Evolutionary conservation across 2,329 filamentous ascomycete species (phyloP).

Genomic region (Botrytis cinerea): DNA sequence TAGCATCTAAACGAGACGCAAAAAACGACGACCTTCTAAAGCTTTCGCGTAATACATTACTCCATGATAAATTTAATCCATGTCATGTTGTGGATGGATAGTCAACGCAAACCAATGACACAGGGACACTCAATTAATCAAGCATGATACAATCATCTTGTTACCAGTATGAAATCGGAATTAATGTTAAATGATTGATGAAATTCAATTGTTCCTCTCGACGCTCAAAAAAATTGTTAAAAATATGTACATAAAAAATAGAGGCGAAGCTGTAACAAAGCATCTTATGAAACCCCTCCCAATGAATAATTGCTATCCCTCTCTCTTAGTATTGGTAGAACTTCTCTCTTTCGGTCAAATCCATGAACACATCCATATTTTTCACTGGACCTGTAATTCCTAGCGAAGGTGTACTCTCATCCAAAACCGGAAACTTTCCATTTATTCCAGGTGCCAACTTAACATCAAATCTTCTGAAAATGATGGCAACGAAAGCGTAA

Average conservation of each 20-base stretch:
- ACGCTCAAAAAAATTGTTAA: not conserved
- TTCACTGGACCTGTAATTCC: conserved; percentile 19
- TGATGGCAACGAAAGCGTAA: conserved; percentile 21
- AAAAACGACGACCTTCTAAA: not conserved
- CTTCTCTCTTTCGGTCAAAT: not conserved
- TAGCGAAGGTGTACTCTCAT: conserved; percentile 19
- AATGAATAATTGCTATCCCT: not conserved
- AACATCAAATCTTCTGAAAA: conserved; percentile 22
- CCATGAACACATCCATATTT: conserved; percentile 20
- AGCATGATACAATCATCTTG: not conserved
- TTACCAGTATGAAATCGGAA: not conserved
- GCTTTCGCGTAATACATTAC: not conserved
- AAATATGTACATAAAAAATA: conserved; percentile 3
- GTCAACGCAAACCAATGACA: not conserved
- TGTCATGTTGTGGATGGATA: not conserved
- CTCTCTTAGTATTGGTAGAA: not conserved
- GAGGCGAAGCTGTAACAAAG: not conserved
- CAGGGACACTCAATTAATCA: not conserved
- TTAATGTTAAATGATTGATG: not conserved
- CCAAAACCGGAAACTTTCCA: conserved; percentile 11
- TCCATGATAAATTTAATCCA: not conserved
- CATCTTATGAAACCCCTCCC: not conserved
- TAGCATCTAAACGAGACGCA: not conserved
- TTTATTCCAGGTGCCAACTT: conserved; percentile 9
- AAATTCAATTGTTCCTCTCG: not conserved